Conservation (phyloP, 176 grass and related monocot species). For the Musa troglodytarum region DNA sequence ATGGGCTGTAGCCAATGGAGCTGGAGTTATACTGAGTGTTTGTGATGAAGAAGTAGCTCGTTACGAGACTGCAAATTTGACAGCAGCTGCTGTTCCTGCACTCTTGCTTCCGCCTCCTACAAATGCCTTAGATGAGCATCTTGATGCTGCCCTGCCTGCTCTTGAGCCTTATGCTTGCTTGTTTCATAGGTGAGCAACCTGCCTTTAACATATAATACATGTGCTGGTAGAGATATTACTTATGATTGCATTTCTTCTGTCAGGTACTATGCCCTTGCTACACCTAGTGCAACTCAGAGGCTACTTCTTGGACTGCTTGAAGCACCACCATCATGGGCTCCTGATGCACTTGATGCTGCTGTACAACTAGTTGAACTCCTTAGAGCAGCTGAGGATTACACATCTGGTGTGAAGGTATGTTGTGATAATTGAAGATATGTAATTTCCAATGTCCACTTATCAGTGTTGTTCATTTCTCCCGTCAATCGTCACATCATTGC, state of each 20-base stretch:
- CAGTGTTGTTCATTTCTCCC: not conserved
- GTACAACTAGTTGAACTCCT: conserved; percentile 99
- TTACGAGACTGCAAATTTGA: conserved; percentile 95
- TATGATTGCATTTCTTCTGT: conserved; percentile 14
- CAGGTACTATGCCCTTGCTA: conserved; percentile 98
- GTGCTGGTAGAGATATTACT: not conserved
- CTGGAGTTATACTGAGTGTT: conserved; percentile 96
- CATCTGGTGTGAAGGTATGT: conserved; percentile 75
- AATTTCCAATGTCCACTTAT: conserved; percentile 12
- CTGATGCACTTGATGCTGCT: conserved; percentile 96
- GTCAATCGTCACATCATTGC: not conserved
- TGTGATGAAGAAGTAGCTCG: conserved; percentile 92
- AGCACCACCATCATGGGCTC: conserved; percentile 97
- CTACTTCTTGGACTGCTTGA: conserved; percentile 95
- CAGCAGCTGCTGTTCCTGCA: conserved; percentile 92
- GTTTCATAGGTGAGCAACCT: conserved; percentile 59
- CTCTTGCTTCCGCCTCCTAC: conserved; percentile 88
- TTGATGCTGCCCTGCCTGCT: conserved; percentile 78
- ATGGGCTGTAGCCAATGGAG: conserved; percentile 99
- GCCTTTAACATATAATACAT: not conserved
- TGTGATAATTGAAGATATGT: conserved; percentile 12
- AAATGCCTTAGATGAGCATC: conserved; percentile 94
- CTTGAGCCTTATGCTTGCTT: conserved; percentile 95
- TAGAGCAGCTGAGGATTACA: conserved; percentile 95
- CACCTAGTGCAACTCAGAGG: conserved; percentile 93